Evolutionary conservation across 164 flowering plant species (phyloP), one percentile per base, ranked within the genome.

Genomic region (Tinospora cordifolia): DNA sequence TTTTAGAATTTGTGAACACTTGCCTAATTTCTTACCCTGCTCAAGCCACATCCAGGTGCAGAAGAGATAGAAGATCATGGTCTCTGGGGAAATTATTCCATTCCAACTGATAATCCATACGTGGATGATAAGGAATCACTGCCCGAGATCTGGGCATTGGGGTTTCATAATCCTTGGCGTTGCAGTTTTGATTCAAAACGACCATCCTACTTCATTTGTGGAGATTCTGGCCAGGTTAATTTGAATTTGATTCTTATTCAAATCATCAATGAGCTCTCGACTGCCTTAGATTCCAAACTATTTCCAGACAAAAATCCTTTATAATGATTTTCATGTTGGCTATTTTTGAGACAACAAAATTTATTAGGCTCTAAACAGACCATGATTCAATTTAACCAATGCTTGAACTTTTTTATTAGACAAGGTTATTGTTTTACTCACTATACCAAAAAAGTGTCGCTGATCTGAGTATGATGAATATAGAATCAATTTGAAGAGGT

Each of bases 121-220:
- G 72, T 65, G 15, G 79, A 83, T 30, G 94, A 88, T 65, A 46
- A 63, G 24, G 83, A 82, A 13, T 69, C 82, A 65, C 83, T 68
- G 71, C 92, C 94, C 47, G 97, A 93, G 79, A 88, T 93, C 71
- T 93, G 91, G 91, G 91, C 98, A 10, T 57, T 85, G 15, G 98
- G 97, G 36, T 65, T 93, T 38, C 78, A 91, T 75, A 91, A 93
- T 79, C 97, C 98, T 25, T 93, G 97, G 98, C 87, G 96, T 11
- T 91, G 97, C 84, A 93, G 98, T 75, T 93, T 91, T 76, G 97
- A 93, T 79, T 77, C 88, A 1, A 87, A 80, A 63, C 84, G 89
- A 57, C 91, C 98, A 60, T 85, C 91, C 30, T 93, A 93, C 84
- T 88, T 91, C 68, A 63, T 90, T 71, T 93, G 97, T 79, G 92